These are phyloP conservation scores for Rhizophora mangle DNA, from an alignment of 345 rosid species.

Conservation along the genomic window DNA sequence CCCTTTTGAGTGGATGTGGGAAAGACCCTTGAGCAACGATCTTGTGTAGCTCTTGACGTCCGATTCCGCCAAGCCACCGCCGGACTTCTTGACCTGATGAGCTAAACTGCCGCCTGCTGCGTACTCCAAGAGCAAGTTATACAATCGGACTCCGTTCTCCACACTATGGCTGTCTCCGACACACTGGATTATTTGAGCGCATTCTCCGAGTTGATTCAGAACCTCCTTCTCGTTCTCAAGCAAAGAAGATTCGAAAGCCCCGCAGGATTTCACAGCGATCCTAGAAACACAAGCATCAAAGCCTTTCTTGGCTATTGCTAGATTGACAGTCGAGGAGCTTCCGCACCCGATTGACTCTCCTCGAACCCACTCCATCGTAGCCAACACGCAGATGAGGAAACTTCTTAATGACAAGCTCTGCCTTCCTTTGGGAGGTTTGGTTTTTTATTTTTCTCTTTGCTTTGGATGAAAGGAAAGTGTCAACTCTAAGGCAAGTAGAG, in stretches of 20 bases:
- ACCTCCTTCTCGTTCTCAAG: constrained; percentile 29
- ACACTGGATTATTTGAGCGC: constrained; percentile 19
- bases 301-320: constrained; percentile 13
- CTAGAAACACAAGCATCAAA: constrained; percentile 3
- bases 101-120: constrained; percentile 31
- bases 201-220: constrained; percentile 12
- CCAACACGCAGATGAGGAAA: neutral
- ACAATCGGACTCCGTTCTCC: constrained; percentile 15
- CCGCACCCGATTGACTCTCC: constrained; percentile 30
- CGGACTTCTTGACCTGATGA: constrained; percentile 13
- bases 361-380: constrained; percentile 33
- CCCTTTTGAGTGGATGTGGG: constrained; percentile 27
- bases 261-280: constrained; percentile 34
- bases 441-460: too few species aligned
- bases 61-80: constrained; percentile 22
- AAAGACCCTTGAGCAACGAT: constrained; percentile 28
- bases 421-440: neutral
- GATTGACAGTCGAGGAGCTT: constrained; percentile 22
- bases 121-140: constrained; percentile 31
- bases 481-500: neutral
- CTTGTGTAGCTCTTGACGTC: constrained; percentile 12
- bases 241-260: constrained; percentile 10
- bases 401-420: too few species aligned
- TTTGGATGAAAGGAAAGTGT: neutral
- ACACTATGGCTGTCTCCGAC: constrained; percentile 16